Evolutionary conservation across 495 filamentous ascomycete genomes (phyloP), one percentile per base, ranked within the genome.

Genomic region (Neurospora africana): DNA sequence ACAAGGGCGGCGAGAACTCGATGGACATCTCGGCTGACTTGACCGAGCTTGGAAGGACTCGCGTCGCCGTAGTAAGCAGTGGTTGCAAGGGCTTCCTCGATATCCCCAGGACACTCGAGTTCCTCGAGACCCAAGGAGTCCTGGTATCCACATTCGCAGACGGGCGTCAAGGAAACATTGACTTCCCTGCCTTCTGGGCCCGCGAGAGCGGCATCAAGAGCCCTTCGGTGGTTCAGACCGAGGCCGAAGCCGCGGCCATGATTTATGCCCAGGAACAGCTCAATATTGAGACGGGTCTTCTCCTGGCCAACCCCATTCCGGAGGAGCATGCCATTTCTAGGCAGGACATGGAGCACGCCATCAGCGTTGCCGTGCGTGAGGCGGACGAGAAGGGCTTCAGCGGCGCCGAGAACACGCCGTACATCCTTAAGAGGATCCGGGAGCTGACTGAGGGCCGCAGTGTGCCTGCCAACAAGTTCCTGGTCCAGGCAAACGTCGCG

Each of bases 51-150:
- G 93, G 95, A n/a, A 86, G 94, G 37, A 99, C 95, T 4, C 87
- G 92, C 11, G 89, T 99, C 53, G 90, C 94, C 35, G 94, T 99
- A 10, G 85, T 98, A 36, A 92, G 91, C 79, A 92, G 91, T 70
- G 95, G 95, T 5, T 95, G 93, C 77, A 99, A 99, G 82, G 93
- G 95, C 76, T 99, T 99, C 79, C 83, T 99, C 11, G 95, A 99
- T 77, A 91, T 98, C 72, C 91, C 92, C 8, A 85, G 91, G 70
- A 99, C 95, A 2, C 85, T 99, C 3, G 95, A 99, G 82, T 97
- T 92, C 75, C 87, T 99, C 21, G 95, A 99, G 80, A 99, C 95
- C 0, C 92, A 97, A 79, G 95, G 95, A 7, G 93, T 91, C 37
- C 85, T 89, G 68, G 93, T 97, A 6, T 89, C 89, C 27, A 97